Conservation (phyloP, 768 basidiomycete species). For the Dioszegia crocea region DNA sequence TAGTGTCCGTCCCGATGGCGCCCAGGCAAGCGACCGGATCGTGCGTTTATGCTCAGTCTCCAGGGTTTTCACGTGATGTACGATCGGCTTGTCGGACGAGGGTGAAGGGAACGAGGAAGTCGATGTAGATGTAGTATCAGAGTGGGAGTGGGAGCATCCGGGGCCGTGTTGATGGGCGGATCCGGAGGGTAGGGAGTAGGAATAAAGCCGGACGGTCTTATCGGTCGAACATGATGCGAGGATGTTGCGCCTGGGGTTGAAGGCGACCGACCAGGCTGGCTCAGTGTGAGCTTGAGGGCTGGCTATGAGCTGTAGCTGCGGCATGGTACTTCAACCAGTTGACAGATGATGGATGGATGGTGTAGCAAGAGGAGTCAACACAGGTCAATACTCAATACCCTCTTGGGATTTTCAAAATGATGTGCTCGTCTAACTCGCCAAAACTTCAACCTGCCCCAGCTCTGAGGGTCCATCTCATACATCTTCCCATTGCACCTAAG, state of each 20-base stretch:
- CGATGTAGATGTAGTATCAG: neutral
- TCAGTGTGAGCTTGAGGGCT: constrained; percentile 60
- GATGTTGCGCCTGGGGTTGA: constrained; percentile 76
- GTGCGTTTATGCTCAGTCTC: constrained; percentile 82
- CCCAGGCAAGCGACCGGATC: constrained; percentile 80
- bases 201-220: constrained; percentile 81
- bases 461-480: too few relatives aligned
- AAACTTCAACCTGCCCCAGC: too few relatives aligned
- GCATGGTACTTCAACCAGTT: too few relatives aligned
- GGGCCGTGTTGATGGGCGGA: constrained; percentile 8
- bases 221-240: constrained; percentile 93
- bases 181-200: constrained; percentile 54
- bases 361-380: too few relatives aligned
- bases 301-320: constrained; percentile 38
- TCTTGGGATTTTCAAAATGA: too few relatives aligned
- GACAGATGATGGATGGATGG: too few relatives aligned
- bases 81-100: neutral
- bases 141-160: constrained; percentile 4
- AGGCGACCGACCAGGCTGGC: constrained; percentile 79
- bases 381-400: too few relatives aligned
- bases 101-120: constrained; percentile 4
- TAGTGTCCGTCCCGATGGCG: constrained; percentile 77
- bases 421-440: neutral
- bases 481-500: too few relatives aligned
- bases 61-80: constrained; percentile 57